Evolutionary conservation across 306 rosid genomes (phyloP).

Genomic region (Acacia crassicarpa): DNA sequence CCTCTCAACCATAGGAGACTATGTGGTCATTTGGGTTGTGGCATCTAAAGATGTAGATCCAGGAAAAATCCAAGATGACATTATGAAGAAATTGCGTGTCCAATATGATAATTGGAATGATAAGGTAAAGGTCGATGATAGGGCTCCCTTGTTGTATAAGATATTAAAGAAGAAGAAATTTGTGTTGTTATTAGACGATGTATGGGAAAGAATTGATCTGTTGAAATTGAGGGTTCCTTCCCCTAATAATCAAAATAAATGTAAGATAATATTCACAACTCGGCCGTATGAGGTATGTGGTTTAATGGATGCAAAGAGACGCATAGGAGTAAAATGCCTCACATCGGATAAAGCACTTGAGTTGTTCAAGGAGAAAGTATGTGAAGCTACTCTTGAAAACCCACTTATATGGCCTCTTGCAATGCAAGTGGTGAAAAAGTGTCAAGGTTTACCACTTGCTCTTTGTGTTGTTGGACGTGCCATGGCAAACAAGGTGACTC

Average conservation of each 20-base stretch:
- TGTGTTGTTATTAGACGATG: not conserved
- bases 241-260: not conserved
- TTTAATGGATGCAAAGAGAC: not conserved
- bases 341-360: not conserved
- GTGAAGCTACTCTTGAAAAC: not conserved
- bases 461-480: not conserved
- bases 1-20: not conserved
- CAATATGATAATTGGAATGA: not conserved
- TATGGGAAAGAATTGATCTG: not conserved
- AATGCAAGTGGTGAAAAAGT: not conserved
- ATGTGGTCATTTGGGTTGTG: not conserved
- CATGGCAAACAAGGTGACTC: not conserved
- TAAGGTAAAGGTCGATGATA: not conserved
- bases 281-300: not conserved
- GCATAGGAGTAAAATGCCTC: not conserved
- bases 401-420: not conserved
- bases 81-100: not conserved
- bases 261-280: not conserved
- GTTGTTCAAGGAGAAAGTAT: not conserved
- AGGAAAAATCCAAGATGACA: not conserved
- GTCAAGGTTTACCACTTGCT: constrained; percentile 14
- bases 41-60: not conserved
- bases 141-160: not conserved
- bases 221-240: not conserved
- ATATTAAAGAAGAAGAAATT: not conserved